These are phyloP conservation scores for Paramecium primaurelia DNA, from an alignment of 73 alveolate species.

Conservation along the genomic window DNA sequence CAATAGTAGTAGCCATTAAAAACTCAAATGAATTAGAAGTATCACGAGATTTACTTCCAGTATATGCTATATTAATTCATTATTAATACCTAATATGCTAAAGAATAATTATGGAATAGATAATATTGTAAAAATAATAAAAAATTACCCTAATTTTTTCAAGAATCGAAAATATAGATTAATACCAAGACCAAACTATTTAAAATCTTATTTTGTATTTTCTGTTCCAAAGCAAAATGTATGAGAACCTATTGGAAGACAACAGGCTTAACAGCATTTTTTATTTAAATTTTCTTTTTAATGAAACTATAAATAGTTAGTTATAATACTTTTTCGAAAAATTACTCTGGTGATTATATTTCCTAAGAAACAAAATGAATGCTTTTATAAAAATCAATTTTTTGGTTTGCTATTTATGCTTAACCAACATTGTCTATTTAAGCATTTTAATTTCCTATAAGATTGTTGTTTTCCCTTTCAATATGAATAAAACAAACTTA, in stretches of 20 bases:
- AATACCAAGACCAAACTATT: neutral
- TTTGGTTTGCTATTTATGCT: neutral
- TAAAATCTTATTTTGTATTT: neutral
- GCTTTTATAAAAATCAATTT: neutral
- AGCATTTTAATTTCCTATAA: neutral
- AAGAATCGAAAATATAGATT: slow-evolving; percentile 16
- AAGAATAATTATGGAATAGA: neutral
- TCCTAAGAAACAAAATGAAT: neutral
- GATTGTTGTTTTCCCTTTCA: neutral
- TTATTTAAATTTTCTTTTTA: neutral
- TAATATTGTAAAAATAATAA: neutral
- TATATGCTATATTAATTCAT: neutral
- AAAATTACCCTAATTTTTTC: neutral
- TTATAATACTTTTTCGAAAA: neutral
- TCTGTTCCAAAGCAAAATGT: neutral
- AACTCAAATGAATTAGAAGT: neutral
- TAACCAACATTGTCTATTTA: neutral
- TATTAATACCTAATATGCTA: neutral
- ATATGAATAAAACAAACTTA: neutral
- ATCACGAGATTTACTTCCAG: neutral
- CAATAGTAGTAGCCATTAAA: slow-evolving; percentile 36
- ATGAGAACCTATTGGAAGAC: neutral
- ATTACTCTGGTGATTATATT: neutral
- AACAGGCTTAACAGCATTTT: neutral
- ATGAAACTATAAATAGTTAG: neutral